Percentiles rank a stretch among this genome's conserved stretches.
These are phyloP conservation scores for Notholithocarpus densiflorus DNA, from an alignment of 306 rosid genomes.

Conservation along the genomic window DNA sequence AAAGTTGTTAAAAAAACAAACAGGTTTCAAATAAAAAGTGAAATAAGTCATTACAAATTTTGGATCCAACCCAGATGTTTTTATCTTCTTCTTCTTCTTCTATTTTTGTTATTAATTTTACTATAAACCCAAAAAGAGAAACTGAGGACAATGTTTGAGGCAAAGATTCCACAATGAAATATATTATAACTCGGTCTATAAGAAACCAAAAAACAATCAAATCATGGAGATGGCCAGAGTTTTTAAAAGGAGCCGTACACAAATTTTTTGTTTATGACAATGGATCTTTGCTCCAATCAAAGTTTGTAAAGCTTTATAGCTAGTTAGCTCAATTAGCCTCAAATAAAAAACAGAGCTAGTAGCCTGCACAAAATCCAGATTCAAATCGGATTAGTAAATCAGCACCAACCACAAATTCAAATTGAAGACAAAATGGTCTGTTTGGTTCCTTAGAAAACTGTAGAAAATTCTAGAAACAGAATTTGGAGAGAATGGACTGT, in stretches of 20 bases:
- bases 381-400: background rate
- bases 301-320: too few relatives aligned
- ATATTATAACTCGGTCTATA: conserved; percentile 18
- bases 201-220: conserved; percentile 43
- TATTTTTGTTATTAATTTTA: too few relatives aligned
- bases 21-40: conserved; percentile 29
- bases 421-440: background rate
- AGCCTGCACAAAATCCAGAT: background rate
- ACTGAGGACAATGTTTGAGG: conserved; percentile 8
- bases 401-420: background rate
- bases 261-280: background rate
- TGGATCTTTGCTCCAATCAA: background rate
- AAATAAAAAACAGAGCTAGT: background rate
- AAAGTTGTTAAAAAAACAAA: conserved; percentile 38
- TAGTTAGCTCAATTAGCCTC: background rate
- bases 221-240: conserved; percentile 30
- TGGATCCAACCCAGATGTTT: conserved; percentile 47
- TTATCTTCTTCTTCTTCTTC: background rate
- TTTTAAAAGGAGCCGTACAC: background rate
- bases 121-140: conserved; percentile 10
- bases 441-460: background rate
- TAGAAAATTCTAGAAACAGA: background rate
- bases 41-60: conserved; percentile 7
- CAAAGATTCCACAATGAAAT: conserved; percentile 38
- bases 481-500: background rate